Evolutionary conservation across 345 rosid genomes (phyloP).

Genomic region (Rhodamnia rubescens): DNA sequence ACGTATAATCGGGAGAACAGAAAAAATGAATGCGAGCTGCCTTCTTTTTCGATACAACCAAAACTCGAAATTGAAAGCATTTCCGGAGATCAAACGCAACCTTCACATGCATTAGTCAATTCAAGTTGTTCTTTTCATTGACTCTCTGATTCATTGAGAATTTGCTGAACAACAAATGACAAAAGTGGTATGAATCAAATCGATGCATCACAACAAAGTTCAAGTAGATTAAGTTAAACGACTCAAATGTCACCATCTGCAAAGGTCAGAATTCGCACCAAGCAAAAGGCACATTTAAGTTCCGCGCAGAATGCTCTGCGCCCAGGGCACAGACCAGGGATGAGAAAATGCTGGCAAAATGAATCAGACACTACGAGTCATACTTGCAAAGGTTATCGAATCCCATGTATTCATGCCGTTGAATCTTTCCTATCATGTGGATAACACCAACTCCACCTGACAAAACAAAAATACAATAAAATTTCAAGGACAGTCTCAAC

Average conservation of each 20-base stretch:
- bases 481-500: background rate
- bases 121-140: background rate
- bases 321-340: background rate
- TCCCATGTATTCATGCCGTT: conserved; percentile 51
- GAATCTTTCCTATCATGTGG: conserved; percentile 36
- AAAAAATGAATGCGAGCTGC: background rate
- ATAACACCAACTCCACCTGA: conserved; percentile 52
- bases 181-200: background rate
- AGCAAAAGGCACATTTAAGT: background rate
- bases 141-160: background rate
- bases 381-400: conserved; percentile 56
- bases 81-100: background rate
- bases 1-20: background rate
- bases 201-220: background rate
- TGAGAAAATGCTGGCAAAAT: background rate
- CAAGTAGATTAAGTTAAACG: background rate
- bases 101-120: background rate
- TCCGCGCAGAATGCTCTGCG: background rate
- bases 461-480: background rate
- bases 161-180: background rate
- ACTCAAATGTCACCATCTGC: background rate
- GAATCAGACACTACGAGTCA: conserved; percentile 4
- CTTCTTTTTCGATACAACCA: background rate
- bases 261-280: background rate
- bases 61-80: background rate